These are phyloP conservation scores for Pichia sp. DNA, from an alignment of 1,139 yeast species.

Conservation along the genomic window DNA sequence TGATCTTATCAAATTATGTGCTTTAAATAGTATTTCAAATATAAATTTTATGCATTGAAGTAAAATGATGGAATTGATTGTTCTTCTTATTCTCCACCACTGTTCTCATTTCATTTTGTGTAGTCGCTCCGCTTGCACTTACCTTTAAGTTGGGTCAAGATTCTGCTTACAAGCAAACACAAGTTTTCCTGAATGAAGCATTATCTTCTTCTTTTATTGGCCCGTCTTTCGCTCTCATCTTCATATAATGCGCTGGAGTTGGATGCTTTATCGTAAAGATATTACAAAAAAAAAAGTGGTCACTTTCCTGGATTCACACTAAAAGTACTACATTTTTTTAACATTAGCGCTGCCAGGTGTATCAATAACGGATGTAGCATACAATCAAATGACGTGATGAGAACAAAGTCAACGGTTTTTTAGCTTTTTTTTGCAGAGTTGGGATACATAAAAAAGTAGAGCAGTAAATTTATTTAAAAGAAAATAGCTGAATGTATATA, in stretches of 20 bases:
- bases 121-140: conserved; percentile 19
- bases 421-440: too few relatives aligned
- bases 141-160: conserved; percentile 40
- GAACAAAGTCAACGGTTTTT: too few relatives aligned
- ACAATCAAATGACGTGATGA: too few relatives aligned
- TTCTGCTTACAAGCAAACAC: conserved; percentile 26
- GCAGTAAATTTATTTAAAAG: too few relatives aligned
- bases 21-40: too few relatives aligned
- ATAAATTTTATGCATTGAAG: neutral
- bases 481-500: too few relatives aligned
- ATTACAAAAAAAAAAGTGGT: conserved; percentile 50
- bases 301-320: conserved; percentile 13
- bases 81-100: neutral
- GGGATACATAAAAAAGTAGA: too few relatives aligned
- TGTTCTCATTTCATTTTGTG: neutral
- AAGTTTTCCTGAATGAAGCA: too few relatives aligned
- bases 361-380: too few relatives aligned
- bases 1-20: too few relatives aligned
- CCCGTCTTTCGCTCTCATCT: conserved; percentile 57
- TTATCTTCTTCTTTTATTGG: conserved; percentile 38
- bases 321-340: too few relatives aligned
- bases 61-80: neutral
- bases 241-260: conserved; percentile 68
- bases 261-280: conserved; percentile 43
- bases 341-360: too few relatives aligned